phyloP scores from a whole-genome alignment of 257 asterid genomes.

The Nicotiana obtusifolia region DNA sequence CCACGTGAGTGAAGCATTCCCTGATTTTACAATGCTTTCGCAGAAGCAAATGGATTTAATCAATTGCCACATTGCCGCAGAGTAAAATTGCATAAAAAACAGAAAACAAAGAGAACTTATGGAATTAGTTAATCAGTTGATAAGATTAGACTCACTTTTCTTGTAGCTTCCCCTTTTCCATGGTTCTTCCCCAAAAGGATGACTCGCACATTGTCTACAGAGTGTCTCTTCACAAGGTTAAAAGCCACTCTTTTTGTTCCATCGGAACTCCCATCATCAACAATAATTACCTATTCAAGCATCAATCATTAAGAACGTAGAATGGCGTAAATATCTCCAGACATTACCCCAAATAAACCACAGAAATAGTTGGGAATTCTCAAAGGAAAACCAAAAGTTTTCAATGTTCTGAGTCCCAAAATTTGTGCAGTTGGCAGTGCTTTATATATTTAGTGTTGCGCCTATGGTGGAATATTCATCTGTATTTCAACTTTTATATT shows the following conservation, averaged over 20 bases:
- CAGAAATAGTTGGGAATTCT: neutral
- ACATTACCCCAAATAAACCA: neutral
- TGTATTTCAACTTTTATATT: neutral
- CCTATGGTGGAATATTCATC: neutral
- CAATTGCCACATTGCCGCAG: conserved; percentile 23
- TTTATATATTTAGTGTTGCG: neutral
- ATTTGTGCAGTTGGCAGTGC: neutral
- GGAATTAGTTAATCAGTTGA: conserved; percentile 6
- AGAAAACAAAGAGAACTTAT: neutral
- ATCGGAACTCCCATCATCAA: conserved; percentile 96
- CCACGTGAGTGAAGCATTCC: conserved; percentile 99
- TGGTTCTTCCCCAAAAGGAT: conserved; percentile 90
- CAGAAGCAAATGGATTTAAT: conserved; percentile 60
- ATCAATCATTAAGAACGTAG: conserved; percentile 10
- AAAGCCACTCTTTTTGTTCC: conserved; percentile 82
- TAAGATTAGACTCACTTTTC: conserved; percentile 73
- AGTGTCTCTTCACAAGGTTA: conserved; percentile 75
- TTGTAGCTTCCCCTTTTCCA: conserved; percentile 99
- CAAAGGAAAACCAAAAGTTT: neutral
- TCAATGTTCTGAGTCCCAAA: neutral
- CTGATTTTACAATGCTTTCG: conserved; percentile 84
- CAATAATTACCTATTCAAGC: conserved; percentile 64
- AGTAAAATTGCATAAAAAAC: neutral
- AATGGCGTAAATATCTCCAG: neutral
- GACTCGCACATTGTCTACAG: conserved; percentile 77